These are phyloP conservation scores for Dendrobium chrysotoxum DNA, from an alignment of 106 monocot genomes.

Conservation along the genomic window DNA sequence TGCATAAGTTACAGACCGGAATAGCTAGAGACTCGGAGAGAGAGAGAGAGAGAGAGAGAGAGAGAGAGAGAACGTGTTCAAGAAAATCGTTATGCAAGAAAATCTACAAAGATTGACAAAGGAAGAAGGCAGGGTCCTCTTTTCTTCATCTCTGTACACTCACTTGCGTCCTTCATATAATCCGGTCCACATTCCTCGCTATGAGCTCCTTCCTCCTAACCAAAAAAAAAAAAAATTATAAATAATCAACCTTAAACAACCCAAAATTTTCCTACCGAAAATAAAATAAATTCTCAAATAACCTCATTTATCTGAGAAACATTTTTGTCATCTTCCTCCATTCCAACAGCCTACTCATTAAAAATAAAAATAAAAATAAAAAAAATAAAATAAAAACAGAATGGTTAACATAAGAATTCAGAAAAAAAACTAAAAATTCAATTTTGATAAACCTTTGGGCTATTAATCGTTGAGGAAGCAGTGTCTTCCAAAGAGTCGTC, in stretches of 20 bases:
- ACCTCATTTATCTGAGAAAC: neutral
- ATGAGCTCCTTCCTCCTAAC: conserved; percentile 7
- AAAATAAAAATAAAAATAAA: too few species aligned
- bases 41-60: neutral
- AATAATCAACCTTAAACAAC: neutral
- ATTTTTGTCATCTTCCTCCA: neutral
- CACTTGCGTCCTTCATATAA: too few species aligned
- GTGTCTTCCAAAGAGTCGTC: conserved; percentile 43
- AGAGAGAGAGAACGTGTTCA: neutral
- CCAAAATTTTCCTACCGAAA: neutral
- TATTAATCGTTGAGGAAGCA: conserved; percentile 29
- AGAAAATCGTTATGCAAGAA: conserved; percentile 51
- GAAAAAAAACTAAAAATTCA: neutral
- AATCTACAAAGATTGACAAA: conserved; percentile 42
- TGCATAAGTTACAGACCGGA: neutral
- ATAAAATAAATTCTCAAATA: neutral
- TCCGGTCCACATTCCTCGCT: conserved; percentile 5
- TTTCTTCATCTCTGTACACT: conserved; percentile 28
- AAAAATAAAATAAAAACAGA: too few species aligned
- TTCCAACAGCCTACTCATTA: conserved; percentile 14
- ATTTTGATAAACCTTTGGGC: neutral
- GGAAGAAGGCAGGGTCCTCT: conserved; percentile 55
- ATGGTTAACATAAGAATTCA: neutral
- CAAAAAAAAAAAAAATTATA: neutral
- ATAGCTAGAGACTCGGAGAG: neutral